Base-by-base conservation (phyloP, 129 eudicot species). In the Flaveria ramosissima region DNA sequence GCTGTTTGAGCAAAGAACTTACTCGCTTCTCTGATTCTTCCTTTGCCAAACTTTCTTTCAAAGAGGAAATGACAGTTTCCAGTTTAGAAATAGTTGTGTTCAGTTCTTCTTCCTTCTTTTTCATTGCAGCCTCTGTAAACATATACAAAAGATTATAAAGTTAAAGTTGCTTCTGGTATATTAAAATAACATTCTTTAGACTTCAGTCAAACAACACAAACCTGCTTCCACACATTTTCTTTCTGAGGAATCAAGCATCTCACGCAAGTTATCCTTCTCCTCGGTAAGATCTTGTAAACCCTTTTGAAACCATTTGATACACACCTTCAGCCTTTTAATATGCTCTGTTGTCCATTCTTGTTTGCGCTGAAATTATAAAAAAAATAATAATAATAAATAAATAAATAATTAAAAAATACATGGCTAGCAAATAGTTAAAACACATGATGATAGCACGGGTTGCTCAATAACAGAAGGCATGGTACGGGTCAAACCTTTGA, bases 291-390 rank as follows among this genome's bases (percentile, higher is more conserved):
- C 83, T 56, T 77, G 80, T 79, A 83, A 83, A 69, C 76, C 71
- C 43, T 70, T 80, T 73, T 85, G 88, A 56, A 83, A 88, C 90
- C 88, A 85, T 69, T 80, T 88, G 41, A 88, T 73, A 41, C 93
- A 88, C 26, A 72, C 57, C 77, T 86, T 79, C 50, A 88, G 84
- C 70, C 62, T 88, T 57, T 70, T 88, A 24, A 75, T 78, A 50
- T 81, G 71, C 27, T 79, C 82, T 4, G 26, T 32, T 88, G 78
- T 68, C 81, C 86, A 86, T 17, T 85, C 90, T 57, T 74, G 76
- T 67, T 86, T 84, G 1, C 72, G 78, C 90, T 86, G 76, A 41
- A 57, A 73, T 30, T 30, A 1, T 26, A 26, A 26, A 27, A 73
- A 61, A n/a, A n/a, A n/a, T n/a, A n/a, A n/a, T n/a, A n/a, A n/a